Percentiles rank a stretch among this genome's conserved stretches.
Conservation (phyloP, 139 green algal genomes). For the Microglena sp. region DNA sequence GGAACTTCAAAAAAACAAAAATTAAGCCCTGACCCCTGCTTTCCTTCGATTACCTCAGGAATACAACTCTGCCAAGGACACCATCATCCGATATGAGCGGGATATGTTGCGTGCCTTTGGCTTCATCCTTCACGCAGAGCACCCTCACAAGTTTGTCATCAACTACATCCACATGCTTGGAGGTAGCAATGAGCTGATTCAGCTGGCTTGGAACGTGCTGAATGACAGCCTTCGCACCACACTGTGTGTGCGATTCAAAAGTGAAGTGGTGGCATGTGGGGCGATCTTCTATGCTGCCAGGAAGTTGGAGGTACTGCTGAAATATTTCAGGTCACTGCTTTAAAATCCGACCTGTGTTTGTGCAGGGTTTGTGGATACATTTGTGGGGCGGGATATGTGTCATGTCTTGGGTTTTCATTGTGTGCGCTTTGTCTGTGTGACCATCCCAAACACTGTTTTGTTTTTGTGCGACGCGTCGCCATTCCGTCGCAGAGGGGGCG, state of each 20-base stretch:
- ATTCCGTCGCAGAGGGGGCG: too few species aligned
- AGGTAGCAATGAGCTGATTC: slow-evolving; percentile 20
- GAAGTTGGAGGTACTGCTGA: slow-evolving; percentile 40
- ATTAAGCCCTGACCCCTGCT: too few species aligned
- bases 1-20: too few species aligned
- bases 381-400: too few species aligned
- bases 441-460: too few species aligned
- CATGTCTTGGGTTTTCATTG: too few species aligned
- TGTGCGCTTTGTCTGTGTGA: too few species aligned
- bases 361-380: too few species aligned
- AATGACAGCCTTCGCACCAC: slow-evolving; percentile 87
- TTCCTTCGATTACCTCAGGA: too few species aligned
- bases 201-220: slow-evolving; percentile 77
- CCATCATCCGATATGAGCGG: slow-evolving; percentile 61
- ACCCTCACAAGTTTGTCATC: slow-evolving; percentile 86
- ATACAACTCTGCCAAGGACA: slow-evolving; percentile 52
- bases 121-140: slow-evolving; percentile 79
- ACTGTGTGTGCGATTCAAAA: slow-evolving; percentile 78
- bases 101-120: slow-evolving; percentile 67
- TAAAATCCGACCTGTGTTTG: not conserved
- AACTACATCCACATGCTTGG: slow-evolving; percentile 60
- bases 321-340: not conserved
- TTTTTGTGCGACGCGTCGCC: too few species aligned
- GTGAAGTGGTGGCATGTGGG: slow-evolving; percentile 73
- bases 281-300: slow-evolving; percentile 77